These are phyloP conservation scores for Aphanoascus verrucosus DNA, from an alignment of 2,329 filamentous ascomycete genomes.

Conservation along the genomic window DNA sequence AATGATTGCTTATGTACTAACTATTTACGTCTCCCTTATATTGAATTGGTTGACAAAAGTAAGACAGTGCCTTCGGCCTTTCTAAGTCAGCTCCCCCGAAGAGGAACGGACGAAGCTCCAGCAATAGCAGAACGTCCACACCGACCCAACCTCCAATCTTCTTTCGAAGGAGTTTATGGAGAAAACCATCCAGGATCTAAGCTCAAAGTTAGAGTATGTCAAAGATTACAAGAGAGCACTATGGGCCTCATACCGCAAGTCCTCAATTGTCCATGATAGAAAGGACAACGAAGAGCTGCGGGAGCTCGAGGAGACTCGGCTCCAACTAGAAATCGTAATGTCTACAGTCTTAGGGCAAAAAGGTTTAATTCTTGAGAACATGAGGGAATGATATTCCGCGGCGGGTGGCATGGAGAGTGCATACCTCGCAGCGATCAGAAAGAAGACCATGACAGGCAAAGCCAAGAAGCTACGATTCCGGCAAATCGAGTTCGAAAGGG, in stretches of 20 bases:
- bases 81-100: too few relatives aligned
- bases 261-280: background rate
- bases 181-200: too few relatives aligned
- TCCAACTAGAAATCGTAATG: background rate
- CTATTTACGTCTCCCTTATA: too few relatives aligned
- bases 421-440: background rate
- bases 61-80: too few relatives aligned
- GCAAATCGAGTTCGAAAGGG: background rate
- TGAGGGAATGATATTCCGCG: background rate
- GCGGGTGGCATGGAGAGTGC: background rate
- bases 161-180: too few relatives aligned
- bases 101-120: too few relatives aligned
- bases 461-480: background rate
- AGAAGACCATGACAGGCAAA: background rate
- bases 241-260: background rate
- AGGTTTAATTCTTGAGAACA: background rate
- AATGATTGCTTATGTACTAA: too few relatives aligned
- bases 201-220: background rate
- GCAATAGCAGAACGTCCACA: too few relatives aligned
- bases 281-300: background rate
- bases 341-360: background rate
- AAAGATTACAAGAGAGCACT: background rate
- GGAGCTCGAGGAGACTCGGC: background rate
- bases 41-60: too few relatives aligned
- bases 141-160: too few relatives aligned